Evolutionary conservation across 495 filamentous ascomycete species (phyloP), one percentile per base, ranked within the genome.

Genomic region (Massariosphaeria phaeospora): DNA sequence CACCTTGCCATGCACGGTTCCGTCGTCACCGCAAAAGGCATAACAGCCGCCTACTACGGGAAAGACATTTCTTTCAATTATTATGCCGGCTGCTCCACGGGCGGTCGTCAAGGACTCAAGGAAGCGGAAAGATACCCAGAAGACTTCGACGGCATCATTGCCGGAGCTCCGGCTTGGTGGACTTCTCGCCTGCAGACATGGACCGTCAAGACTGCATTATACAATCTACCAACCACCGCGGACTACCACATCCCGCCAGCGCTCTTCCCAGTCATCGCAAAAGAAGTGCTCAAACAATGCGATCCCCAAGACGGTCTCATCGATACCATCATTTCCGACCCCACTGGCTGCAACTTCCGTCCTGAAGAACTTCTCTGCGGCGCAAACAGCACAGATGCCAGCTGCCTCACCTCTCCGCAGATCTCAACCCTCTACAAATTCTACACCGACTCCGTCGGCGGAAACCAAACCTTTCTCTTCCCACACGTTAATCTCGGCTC

Each of bases 131-230:
- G 69, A 47, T 80, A 72, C 27, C 78, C 80, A 1, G 70, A 73
- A 4, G 76, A 75, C 56, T 82, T 86, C 52, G 84, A 90, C 65
- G 86, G 86, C 23, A 79, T 84, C 2, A 69, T 89, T 6, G 76
- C 79, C 17, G 83, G 82, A 3, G 74, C 80, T 8, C 78, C 70
- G n/a, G 69, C 71, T 1, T 72, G 70, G 78, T 72, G 78, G 69
- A 79, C 74, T 9, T 50, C 54, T 5, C 54, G 50, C 38, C 45
- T 57, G 13, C 54, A 57, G 24, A 33, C 46, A 11, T 57, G 73
- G 76, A 69, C 70, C 72, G 45, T 61, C 21, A 62, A 69, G 30
- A 31, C 66, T 6, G 67, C 59, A 11, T 31, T 67, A 1, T 55
- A 59, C 34, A 67, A 69, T 29, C 52, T 67, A 9, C 65, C 65